Conservation (phyloP, 2,329 filamentous ascomycete genomes). For the Colletotrichum paranaense region DNA sequence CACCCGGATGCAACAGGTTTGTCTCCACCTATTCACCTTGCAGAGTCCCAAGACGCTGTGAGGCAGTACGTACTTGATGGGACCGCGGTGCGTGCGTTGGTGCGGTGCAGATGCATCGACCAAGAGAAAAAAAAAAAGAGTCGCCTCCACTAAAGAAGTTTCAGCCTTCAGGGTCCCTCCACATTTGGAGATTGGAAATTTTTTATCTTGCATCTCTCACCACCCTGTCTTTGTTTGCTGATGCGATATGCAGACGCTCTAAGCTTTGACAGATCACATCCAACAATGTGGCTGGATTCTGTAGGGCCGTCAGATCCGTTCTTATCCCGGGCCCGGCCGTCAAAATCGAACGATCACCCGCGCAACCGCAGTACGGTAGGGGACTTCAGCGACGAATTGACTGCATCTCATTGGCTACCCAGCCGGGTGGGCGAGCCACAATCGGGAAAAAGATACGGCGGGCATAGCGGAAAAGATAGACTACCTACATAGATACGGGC, state of each 20-base stretch:
- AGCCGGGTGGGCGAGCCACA: neutral
- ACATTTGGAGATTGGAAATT: neutral
- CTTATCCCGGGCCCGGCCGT: slow-evolving; percentile 13
- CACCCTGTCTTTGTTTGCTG: neutral
- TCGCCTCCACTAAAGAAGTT: slow-evolving; percentile 30
- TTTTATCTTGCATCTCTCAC: neutral
- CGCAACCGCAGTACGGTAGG: neutral
- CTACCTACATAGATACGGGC: neutral
- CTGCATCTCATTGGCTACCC: neutral
- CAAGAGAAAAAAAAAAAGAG: neutral
- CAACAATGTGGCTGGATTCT: neutral
- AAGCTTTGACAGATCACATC: neutral
- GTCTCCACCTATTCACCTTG: neutral
- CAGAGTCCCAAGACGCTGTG: neutral
- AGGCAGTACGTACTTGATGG: neutral
- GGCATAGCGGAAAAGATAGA: slow-evolving; percentile 1
- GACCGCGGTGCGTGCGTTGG: neutral
- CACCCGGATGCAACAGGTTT: slow-evolving; percentile 13
- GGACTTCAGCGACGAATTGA: neutral
- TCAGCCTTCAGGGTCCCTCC: slow-evolving; percentile 24
- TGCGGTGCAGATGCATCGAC: neutral
- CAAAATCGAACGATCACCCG: slow-evolving; percentile 20
- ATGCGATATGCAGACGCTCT: neutral
- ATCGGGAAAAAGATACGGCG: slow-evolving; percentile 23
- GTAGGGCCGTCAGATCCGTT: slow-evolving; percentile 5